These are phyloP conservation scores for Phytophthora megakarya DNA, from an alignment of 352 stramenopile genomes.

Conservation along the genomic window DNA sequence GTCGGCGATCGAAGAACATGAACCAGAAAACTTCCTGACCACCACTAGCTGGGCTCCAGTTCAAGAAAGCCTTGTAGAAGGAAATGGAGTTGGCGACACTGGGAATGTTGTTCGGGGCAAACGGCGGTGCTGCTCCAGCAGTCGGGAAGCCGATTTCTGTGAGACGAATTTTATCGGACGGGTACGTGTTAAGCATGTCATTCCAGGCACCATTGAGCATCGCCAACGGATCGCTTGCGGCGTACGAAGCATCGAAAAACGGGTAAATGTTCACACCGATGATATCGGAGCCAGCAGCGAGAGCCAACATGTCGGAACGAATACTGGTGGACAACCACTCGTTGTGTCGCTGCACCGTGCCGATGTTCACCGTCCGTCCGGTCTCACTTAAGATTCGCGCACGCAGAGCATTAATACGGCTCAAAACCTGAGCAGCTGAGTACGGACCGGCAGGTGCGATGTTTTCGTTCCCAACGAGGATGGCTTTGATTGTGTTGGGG, in stretches of 20 bases:
- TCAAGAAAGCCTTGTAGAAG: slow-evolving; percentile 70
- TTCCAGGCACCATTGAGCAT: slow-evolving; percentile 70
- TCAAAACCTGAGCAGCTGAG: slow-evolving; percentile 42
- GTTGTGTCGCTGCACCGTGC: slow-evolving; percentile 69
- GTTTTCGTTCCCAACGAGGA: slow-evolving; percentile 84
- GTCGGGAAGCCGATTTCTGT: slow-evolving; percentile 75
- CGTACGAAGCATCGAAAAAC: slow-evolving; percentile 74
- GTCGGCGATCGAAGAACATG: slow-evolving; percentile 74
- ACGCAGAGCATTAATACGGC: slow-evolving; percentile 40
- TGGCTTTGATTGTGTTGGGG: slow-evolving; percentile 55
- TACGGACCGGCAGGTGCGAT: slow-evolving; percentile 52
- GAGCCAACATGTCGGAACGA: slow-evolving; percentile 43
- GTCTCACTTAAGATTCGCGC: slow-evolving; percentile 33
- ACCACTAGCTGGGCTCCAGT: slow-evolving; percentile 54
- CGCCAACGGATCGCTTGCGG: slow-evolving; percentile 40
- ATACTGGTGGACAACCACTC: slow-evolving; percentile 56
- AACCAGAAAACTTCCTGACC: slow-evolving; percentile 79
- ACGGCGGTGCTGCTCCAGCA: slow-evolving; percentile 34
- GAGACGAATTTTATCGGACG: slow-evolving; percentile 57
- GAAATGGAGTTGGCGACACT: slow-evolving; percentile 49
- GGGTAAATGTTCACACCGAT: slow-evolving; percentile 84
- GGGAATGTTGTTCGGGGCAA: slow-evolving; percentile 51
- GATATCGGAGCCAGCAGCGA: slow-evolving; percentile 67
- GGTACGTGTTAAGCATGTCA: slow-evolving; percentile 52
- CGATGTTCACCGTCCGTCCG: slow-evolving; percentile 51